phyloP scores from a whole-genome alignment of 2,329 filamentous ascomycete genomes.

The Rasamsonia emersonii region DNA sequence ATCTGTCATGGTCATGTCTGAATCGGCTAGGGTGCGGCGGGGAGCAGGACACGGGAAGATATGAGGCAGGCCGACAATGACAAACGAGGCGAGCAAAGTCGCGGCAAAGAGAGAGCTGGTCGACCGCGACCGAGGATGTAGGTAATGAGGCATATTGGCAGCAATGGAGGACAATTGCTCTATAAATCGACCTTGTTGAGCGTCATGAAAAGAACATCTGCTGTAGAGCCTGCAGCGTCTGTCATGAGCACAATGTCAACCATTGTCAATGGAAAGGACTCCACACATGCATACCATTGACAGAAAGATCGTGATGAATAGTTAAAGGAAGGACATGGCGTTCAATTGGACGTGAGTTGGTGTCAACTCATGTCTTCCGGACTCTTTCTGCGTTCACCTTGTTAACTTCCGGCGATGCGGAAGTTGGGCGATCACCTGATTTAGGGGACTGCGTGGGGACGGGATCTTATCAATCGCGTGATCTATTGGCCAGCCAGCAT shows the following conservation, averaged over 20 bases:
- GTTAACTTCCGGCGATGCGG: too few species aligned
- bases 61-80: slow-evolving; percentile 87
- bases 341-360: slow-evolving; percentile 5
- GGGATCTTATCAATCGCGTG: too few species aligned
- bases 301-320: slow-evolving; percentile 1
- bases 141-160: slow-evolving; percentile 63
- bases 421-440: too few species aligned
- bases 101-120: slow-evolving; percentile 91
- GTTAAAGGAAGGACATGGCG: slow-evolving; percentile 5
- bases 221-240: too few species aligned
- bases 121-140: slow-evolving; percentile 87
- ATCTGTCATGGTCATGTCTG: slow-evolving; percentile 34
- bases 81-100: slow-evolving; percentile 81
- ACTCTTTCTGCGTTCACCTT: too few species aligned
- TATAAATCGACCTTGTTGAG: neutral
- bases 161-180: slow-evolving; percentile 2
- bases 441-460: too few species aligned
- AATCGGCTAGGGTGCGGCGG: slow-evolving; percentile 65
- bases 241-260: too few species aligned
- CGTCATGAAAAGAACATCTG: neutral
- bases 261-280: neutral
- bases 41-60: slow-evolving; percentile 84
- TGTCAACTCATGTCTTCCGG: too few species aligned
- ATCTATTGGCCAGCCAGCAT: too few species aligned
- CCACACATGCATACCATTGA: slow-evolving; percentile 5